A percentile compares a stretch with the other conserved stretches of the same genome.
Conservation (phyloP, 2,329 filamentous ascomycete species). For the Xylariales sp. region DNA sequence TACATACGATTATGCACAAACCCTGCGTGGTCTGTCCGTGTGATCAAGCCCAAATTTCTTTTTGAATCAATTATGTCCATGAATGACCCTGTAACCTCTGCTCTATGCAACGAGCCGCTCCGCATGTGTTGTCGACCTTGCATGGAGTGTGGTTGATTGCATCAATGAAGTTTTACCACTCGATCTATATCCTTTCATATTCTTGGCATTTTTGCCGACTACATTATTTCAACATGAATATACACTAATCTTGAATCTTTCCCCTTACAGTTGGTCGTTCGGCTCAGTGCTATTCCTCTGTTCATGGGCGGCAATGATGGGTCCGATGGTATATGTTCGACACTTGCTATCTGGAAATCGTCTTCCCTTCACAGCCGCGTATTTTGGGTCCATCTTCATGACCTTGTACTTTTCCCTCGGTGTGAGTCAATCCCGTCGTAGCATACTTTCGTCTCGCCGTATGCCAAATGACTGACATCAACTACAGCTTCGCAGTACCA, state of each 20-base stretch:
- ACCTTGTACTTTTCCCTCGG: conserved; percentile 91
- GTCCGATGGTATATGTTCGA: conserved; percentile 73
- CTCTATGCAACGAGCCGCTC: conserved; percentile 22
- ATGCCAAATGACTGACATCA: conserved; percentile 14
- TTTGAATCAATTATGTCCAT: too few relatives aligned
- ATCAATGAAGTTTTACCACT: too few relatives aligned
- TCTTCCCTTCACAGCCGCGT: conserved; percentile 87
- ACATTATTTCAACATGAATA: too few relatives aligned
- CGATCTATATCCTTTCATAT: too few relatives aligned
- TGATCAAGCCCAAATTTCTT: too few relatives aligned
- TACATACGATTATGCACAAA: too few relatives aligned
- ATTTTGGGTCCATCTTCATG: conserved; percentile 87
- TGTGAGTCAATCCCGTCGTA: conserved; percentile 56
- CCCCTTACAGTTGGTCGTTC: conserved; percentile 80
- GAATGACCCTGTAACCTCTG: too few relatives aligned
- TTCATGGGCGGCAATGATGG: conserved; percentile 94
- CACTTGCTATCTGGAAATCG: conserved; percentile 82
- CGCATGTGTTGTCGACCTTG: conserved; percentile 22
- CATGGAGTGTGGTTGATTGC: conserved; percentile 18
- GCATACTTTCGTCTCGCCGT: neutral
- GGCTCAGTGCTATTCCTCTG: conserved; percentile 85
- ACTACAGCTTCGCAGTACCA: conserved; percentile 70
- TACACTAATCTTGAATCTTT: too few relatives aligned
- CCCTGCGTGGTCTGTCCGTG: conserved; percentile 4
- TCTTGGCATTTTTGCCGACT: too few relatives aligned